phyloP scores from a whole-genome alignment of 768 basidiomycete species.

The Calocybe cyanea region DNA sequence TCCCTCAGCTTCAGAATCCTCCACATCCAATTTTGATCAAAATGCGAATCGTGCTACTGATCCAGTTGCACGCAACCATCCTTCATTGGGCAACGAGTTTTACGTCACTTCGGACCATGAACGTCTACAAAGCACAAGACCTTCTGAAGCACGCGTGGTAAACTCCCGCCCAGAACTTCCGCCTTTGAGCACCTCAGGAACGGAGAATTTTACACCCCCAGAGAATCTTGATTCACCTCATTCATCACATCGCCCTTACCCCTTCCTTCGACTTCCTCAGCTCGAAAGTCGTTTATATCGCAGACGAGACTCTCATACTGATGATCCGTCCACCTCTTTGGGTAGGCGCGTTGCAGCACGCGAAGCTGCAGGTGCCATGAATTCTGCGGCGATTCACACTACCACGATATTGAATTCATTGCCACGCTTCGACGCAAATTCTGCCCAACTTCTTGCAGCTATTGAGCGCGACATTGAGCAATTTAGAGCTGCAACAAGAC shows the following conservation, averaged over 20 bases:
- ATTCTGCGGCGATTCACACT: background rate
- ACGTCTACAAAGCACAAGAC: too few relatives aligned
- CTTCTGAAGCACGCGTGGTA: background rate
- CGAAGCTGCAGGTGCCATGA: constrained; percentile 26
- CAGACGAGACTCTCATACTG: constrained; percentile 20
- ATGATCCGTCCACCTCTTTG: constrained; percentile 34
- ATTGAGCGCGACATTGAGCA: constrained; percentile 25
- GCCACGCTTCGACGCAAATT: constrained; percentile 9
- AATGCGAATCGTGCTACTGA: constrained; percentile 1
- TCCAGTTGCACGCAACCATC: constrained; percentile 32
- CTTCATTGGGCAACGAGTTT: constrained; percentile 6
- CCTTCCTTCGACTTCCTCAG: constrained; percentile 21
- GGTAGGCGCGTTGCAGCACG: constrained; percentile 39
- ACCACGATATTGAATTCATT: constrained; percentile 10
- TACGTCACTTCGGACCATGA: background rate
- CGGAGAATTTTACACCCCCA: constrained; percentile 2
- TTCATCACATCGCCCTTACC: constrained; percentile 2
- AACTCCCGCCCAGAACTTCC: background rate
- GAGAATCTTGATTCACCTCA: background rate
- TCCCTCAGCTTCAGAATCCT: too few relatives aligned
- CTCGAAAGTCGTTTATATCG: constrained; percentile 22
- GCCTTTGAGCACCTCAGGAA: background rate
- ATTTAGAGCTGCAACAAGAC: constrained; percentile 15
- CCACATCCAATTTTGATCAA: too few relatives aligned
- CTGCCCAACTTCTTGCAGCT: constrained; percentile 11